Conservation (phyloP, 2,329 filamentous ascomycete genomes). For the Ciborinia camelliae region DNA sequence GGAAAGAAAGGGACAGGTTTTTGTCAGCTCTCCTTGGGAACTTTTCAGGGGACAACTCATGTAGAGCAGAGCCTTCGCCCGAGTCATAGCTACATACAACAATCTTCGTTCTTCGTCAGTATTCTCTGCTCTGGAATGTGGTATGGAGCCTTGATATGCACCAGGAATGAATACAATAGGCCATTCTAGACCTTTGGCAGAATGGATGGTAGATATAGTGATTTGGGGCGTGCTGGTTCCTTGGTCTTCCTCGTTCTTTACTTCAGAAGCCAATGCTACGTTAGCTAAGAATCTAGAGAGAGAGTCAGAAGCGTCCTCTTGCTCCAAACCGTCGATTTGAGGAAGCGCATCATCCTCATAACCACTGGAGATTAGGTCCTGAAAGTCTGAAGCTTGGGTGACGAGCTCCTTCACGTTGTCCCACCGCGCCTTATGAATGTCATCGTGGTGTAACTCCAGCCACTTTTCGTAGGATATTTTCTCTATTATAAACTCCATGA, state of each 20-base stretch:
- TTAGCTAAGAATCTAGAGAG: slow-evolving; percentile 85
- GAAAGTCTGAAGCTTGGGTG: slow-evolving; percentile 70
- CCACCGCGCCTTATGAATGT: slow-evolving; percentile 77
- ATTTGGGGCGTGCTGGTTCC: slow-evolving; percentile 60
- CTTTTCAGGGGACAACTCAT: slow-evolving; percentile 74
- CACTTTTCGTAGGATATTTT: slow-evolving; percentile 73
- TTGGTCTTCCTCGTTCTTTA: slow-evolving; percentile 60
- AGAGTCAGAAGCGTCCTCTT: slow-evolving; percentile 59
- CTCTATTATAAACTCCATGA: slow-evolving; percentile 53
- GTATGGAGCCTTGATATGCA: slow-evolving; percentile 85
- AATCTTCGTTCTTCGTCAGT: slow-evolving; percentile 81
- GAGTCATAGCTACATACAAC: slow-evolving; percentile 94
- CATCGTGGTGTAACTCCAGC: slow-evolving; percentile 65
- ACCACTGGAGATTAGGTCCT: slow-evolving; percentile 32
- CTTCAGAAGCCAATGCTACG: slow-evolving; percentile 78
- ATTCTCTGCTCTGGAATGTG: slow-evolving; percentile 82
- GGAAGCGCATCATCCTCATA: slow-evolving; percentile 57
- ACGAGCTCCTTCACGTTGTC: slow-evolving; percentile 89
- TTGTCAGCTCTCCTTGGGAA: slow-evolving; percentile 59
- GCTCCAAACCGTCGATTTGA: slow-evolving; percentile 67
- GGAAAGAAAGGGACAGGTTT: slow-evolving; percentile 70
- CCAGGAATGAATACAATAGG: slow-evolving; percentile 90
- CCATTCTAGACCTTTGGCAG: slow-evolving; percentile 95
- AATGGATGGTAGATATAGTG: slow-evolving; percentile 94
- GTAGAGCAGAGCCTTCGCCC: slow-evolving; percentile 82